phyloP scores from a whole-genome alignment of 2,329 filamentous ascomycete species.

The Apiospora rasikravindrae region DNA sequence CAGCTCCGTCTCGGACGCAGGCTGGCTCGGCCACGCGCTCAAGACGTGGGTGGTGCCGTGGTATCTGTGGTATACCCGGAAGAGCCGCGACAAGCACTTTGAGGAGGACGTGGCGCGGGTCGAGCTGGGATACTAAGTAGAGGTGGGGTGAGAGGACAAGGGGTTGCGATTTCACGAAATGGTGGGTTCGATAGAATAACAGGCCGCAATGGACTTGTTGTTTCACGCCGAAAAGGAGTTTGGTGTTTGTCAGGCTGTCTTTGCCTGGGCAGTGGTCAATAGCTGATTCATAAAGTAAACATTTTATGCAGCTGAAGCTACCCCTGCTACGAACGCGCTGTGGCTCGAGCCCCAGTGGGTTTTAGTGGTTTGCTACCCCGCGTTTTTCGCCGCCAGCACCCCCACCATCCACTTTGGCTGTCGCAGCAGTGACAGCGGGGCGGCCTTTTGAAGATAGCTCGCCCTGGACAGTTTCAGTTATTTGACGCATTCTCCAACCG shows the following conservation, averaged over 20 bases:
- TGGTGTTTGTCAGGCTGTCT: background rate
- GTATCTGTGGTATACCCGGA: constrained; percentile 22
- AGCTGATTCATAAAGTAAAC: background rate
- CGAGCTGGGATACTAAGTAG: constrained; percentile 14
- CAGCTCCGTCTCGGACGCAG: constrained; percentile 16
- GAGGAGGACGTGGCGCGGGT: constrained; percentile 20
- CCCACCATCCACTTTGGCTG: background rate
- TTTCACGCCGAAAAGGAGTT: background rate
- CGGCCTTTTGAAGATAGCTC: background rate
- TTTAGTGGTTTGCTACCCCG: background rate
- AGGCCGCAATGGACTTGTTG: background rate
- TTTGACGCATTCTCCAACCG: background rate
- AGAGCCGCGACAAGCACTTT: constrained; percentile 19
- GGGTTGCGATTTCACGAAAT: background rate
- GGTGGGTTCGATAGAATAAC: background rate
- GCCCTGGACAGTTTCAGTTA: background rate
- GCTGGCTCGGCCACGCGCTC: constrained; percentile 22
- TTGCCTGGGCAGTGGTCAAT: background rate
- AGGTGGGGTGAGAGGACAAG: too few species aligned
- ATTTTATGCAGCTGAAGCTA: background rate
- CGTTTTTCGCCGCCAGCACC: background rate
- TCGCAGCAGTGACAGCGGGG: constrained; percentile 6
- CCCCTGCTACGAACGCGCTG: background rate
- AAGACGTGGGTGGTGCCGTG: constrained; percentile 21
- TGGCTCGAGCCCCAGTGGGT: background rate